These are phyloP conservation scores for Rubus idaeus DNA, from an alignment of 306 rosid species.

Conservation along the genomic window DNA sequence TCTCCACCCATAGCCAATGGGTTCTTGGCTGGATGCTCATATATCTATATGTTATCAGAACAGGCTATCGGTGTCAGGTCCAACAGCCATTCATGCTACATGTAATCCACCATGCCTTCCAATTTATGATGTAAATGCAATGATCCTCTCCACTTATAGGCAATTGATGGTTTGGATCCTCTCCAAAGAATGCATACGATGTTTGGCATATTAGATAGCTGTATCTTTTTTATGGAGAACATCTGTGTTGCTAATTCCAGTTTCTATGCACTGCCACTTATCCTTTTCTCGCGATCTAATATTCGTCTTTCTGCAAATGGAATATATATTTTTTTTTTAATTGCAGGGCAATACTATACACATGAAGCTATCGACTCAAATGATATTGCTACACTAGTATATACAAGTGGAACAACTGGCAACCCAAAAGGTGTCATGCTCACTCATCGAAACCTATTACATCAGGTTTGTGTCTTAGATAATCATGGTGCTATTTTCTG, in stretches of 20 bases:
- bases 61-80: too few relatives aligned
- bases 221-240: too few relatives aligned
- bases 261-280: not conserved
- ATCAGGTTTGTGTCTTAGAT: slow-evolving; percentile 61
- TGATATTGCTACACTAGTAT: slow-evolving; percentile 83
- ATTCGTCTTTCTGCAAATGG: not conserved
- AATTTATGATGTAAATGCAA: too few relatives aligned
- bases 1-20: too few relatives aligned
- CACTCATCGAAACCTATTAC: slow-evolving; percentile 84
- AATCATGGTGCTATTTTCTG: not conserved
- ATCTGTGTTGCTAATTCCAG: not conserved
- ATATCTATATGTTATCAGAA: too few relatives aligned
- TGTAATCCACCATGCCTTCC: too few relatives aligned
- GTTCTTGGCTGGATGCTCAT: too few relatives aligned
- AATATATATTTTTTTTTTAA: not conserved
- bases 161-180: too few relatives aligned
- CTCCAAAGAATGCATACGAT: too few relatives aligned
- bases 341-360: slow-evolving; percentile 49
- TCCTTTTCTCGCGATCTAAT: not conserved
- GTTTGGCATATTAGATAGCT: too few relatives aligned
- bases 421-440: slow-evolving; percentile 95
- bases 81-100: too few relatives aligned
- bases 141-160: too few relatives aligned
- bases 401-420: slow-evolving; percentile 97
- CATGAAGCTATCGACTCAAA: slow-evolving; percentile 70